Conservation (phyloP, 257 asterid genomes). For the Nemophila menziesii region DNA sequence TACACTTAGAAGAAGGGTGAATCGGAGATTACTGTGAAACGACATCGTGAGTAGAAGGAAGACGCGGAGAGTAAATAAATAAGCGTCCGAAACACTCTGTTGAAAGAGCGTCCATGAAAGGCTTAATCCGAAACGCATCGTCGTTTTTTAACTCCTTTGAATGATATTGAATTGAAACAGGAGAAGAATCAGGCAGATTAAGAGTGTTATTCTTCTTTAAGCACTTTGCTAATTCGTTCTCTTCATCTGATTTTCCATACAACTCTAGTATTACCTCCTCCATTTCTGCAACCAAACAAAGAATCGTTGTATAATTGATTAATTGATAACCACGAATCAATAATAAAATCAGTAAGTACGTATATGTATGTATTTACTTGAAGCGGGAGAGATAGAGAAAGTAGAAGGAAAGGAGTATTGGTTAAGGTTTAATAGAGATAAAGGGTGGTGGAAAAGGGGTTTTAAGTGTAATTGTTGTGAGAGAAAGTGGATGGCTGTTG, state of each 20-base stretch:
- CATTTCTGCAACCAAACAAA: slow-evolving; percentile 34
- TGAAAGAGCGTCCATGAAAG: slow-evolving; percentile 42
- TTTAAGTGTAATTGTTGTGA: background rate
- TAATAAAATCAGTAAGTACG: background rate
- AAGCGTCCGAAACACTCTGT: slow-evolving; percentile 54
- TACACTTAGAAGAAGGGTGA: background rate
- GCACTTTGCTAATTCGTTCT: slow-evolving; percentile 41
- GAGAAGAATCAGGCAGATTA: slow-evolving; percentile 41
- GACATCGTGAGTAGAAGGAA: slow-evolving; percentile 74
- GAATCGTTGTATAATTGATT: too few relatives aligned
- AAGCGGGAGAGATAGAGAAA: background rate
- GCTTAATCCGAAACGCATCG: slow-evolving; percentile 29
- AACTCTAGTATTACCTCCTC: slow-evolving; percentile 38
- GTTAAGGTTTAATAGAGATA: background rate
- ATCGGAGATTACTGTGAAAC: slow-evolving; percentile 40
- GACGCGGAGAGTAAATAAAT: slow-evolving; percentile 57
- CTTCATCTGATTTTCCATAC: slow-evolving; percentile 54
- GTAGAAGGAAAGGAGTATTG: background rate
- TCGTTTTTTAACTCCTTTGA: slow-evolving; percentile 32
- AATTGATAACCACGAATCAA: background rate
- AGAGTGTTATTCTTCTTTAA: slow-evolving; percentile 34
- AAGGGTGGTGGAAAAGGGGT: background rate
- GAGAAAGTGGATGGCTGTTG: background rate
- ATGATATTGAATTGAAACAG: slow-evolving; percentile 27
- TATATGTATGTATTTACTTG: background rate